Base-by-base conservation (phyloP, 2,329 filamentous ascomycete species). In the Diaporthe destruens region DNA sequence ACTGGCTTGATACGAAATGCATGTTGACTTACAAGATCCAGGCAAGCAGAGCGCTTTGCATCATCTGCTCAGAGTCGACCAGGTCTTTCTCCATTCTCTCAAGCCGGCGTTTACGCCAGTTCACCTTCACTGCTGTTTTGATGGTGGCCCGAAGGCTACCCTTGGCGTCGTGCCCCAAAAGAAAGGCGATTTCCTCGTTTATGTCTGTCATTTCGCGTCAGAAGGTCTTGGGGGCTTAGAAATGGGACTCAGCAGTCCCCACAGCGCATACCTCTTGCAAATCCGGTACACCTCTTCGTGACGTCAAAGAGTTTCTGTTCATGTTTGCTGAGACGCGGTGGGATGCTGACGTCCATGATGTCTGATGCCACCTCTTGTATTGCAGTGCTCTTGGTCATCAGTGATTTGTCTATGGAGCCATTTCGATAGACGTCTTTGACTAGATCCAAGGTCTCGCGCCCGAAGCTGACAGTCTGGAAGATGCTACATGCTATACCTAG, bases 241-340 rank as follows among this genome's bases (percentile, higher is more conserved):
- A n/a, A n/a, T n/a, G n/a, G n/a, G n/a, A n/a, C n/a, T n/a, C n/a
- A n/a, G n/a, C n/a, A n/a, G n/a, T n/a, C n/a, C n/a, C n/a, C n/a
- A n/a, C n/a, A n/a, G n/a, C n/a, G n/a, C 39, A 29, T 32, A 63
- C 57, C 57, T 63, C 39, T 47, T 61, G 57, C 57, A 29, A 61
- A 16, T 2, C 23, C 57, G 3, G 39, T 47, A 1, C 39, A 61
- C 14, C n/a, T 61, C 18, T 61, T 61, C 0, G 57, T 47, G 7
- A 61, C 39, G 16, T 61, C 57, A 4, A 47, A 9, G 5, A 61
- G 39, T 8, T 32, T 47, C 5, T 20, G 14, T n/a, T 47, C 39
- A 2, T 47, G 16, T 1, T 61, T 47, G 0, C 39, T 16, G 0
- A 53, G 4, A 11, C 39, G 7, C 9, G 2, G 36, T 4, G 57